Percentiles rank a stretch among this genome's conserved stretches.
Conservation (phyloP, 768 basidiomycete genomes). For the Phanerodontia chrysosporium region DNA sequence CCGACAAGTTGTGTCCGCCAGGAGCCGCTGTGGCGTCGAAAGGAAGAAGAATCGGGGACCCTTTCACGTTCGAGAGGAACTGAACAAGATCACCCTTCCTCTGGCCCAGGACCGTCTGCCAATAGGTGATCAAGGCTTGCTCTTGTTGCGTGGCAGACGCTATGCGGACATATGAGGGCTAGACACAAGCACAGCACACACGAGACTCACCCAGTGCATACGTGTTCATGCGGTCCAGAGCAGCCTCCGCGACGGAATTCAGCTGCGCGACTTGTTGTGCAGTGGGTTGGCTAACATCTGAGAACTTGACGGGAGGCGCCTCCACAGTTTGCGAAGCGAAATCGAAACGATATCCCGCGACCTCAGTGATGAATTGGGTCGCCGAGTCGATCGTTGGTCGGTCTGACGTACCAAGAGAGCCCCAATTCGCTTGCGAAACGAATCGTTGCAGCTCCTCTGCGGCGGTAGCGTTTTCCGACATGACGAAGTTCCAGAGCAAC, state of each 20-base stretch:
- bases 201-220: constrained; percentile 49
- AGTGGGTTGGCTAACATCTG: constrained; percentile 41
- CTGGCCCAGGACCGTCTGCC: constrained; percentile 49
- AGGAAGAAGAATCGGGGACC: constrained; percentile 49
- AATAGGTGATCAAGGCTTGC: constrained; percentile 47
- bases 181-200: neutral
- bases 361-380: constrained; percentile 35
- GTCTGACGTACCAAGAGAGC: constrained; percentile 32
- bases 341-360: constrained; percentile 53
- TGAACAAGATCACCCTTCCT: constrained; percentile 34
- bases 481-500: constrained; percentile 55
- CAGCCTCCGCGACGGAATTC: constrained; percentile 30
- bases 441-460: constrained; percentile 41
- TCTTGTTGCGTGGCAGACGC: constrained; percentile 54
- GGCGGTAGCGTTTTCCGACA: constrained; percentile 42
- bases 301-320: constrained; percentile 42
- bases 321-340: constrained; percentile 53
- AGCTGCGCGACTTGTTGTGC: constrained; percentile 42
- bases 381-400: constrained; percentile 32
- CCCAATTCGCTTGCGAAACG: constrained; percentile 47
- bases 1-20: constrained; percentile 28
- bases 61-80: constrained; percentile 45
- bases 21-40: constrained; percentile 47
- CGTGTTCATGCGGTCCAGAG: constrained; percentile 56
- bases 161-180: constrained; percentile 21